Percentiles rank a stretch among this genome's conserved stretches.
Conservation (phyloP, 257 asterid species). For the Fraxinus cuspidata region DNA sequence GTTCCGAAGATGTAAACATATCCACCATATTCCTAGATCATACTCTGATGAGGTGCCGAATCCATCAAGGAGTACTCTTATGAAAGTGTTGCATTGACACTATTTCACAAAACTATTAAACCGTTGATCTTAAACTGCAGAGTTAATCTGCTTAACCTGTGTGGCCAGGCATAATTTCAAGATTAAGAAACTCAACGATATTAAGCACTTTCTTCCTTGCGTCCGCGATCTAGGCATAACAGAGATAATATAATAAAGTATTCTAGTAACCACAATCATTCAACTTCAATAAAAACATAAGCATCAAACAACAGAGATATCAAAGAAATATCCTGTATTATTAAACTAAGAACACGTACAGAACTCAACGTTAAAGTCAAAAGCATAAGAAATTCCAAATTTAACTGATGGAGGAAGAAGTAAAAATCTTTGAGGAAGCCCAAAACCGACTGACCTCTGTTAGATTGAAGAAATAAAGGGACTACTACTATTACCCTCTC, state of each 20-base stretch:
- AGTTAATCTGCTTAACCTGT: neutral
- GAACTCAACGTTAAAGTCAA: neutral
- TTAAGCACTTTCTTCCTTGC: neutral
- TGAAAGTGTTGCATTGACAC: neutral
- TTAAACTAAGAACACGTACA: neutral
- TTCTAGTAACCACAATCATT: neutral
- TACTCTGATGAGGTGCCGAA: neutral
- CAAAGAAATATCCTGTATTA: neutral
- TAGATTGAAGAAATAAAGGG: neutral
- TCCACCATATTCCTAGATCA: neutral
- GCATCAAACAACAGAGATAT: neutral
- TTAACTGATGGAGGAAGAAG: neutral
- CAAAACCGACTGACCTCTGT: neutral
- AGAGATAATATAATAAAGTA: neutral
- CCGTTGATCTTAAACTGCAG: neutral
- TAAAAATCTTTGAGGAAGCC: conserved; percentile 2
- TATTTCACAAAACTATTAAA: neutral
- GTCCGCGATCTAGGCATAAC: neutral
- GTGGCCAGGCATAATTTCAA: neutral
- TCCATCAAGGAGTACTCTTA: neutral
- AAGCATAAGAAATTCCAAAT: neutral
- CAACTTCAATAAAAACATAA: neutral
- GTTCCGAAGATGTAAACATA: neutral
- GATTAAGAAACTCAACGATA: neutral
- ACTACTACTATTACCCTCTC: neutral